Percentiles rank a stretch among this genome's conserved stretches.
These are phyloP conservation scores for Scalesia atractyloides DNA, from an alignment of 129 eudicot species.

Conservation along the genomic window DNA sequence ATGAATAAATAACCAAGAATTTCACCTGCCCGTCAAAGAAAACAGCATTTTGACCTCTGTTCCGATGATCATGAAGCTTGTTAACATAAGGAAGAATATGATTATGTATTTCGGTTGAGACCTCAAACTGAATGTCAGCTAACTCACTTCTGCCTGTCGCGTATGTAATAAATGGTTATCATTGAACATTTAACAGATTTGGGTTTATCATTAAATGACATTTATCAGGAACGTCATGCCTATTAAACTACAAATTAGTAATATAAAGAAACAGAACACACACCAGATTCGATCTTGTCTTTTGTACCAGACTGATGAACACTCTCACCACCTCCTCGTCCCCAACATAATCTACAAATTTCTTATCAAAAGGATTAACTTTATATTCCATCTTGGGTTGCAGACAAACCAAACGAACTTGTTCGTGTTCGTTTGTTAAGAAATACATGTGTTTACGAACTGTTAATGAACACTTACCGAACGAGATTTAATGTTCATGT, in stretches of 20 bases:
- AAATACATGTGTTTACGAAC: too few relatives aligned
- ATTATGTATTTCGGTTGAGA: slow-evolving; percentile 17
- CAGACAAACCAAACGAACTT: too few relatives aligned
- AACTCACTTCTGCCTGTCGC: slow-evolving; percentile 13
- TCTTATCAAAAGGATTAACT: background rate
- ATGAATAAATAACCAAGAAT: background rate
- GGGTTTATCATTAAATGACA: background rate
- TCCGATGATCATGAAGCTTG: slow-evolving; percentile 32
- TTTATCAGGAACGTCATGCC: too few relatives aligned
- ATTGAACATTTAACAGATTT: background rate
- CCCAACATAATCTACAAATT: slow-evolving; percentile 36
- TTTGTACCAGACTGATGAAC: slow-evolving; percentile 38
- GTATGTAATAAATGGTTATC: background rate
- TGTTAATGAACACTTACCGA: too few relatives aligned
- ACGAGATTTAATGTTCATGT: too few relatives aligned
- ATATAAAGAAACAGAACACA: slow-evolving; percentile 41
- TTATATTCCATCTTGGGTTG: too few relatives aligned
- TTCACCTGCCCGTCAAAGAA: slow-evolving; percentile 16
- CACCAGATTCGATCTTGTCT: slow-evolving; percentile 33
- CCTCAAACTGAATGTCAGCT: slow-evolving; percentile 20
- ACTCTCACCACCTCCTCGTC: slow-evolving; percentile 46
- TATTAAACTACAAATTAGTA: slow-evolving; percentile 1
- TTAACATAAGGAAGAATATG: slow-evolving; percentile 32
- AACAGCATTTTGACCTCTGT: slow-evolving; percentile 34
- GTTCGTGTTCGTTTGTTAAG: too few relatives aligned